Evolutionary conservation across 345 rosid species (phyloP).

Genomic region (Syzygium grande): DNA sequence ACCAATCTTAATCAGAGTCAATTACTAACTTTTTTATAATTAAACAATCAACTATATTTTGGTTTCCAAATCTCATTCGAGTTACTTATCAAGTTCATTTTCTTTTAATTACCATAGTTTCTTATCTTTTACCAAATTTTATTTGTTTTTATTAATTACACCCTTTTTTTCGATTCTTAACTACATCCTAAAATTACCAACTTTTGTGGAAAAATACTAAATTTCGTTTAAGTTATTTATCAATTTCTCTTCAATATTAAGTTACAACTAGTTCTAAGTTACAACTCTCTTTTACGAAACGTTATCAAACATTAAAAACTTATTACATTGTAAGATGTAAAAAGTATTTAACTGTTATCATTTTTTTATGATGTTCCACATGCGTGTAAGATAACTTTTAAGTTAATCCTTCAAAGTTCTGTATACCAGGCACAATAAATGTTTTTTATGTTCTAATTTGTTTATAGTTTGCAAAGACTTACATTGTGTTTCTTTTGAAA

Average conservation of each 20-base stretch:
- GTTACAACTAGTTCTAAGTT: not conserved
- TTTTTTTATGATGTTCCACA: not conserved
- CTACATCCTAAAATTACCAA: not conserved
- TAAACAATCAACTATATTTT: not conserved
- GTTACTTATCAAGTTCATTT: not conserved
- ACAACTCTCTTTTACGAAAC: not conserved
- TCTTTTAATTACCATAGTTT: not conserved
- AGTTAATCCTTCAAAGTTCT: not conserved
- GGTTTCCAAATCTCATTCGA: not conserved
- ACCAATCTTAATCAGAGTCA: not conserved
- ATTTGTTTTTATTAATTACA: not conserved
- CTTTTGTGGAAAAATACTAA: not conserved
- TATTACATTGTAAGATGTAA: not conserved
- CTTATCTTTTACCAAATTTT: rapidly evolving
- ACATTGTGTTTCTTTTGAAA: not conserved
- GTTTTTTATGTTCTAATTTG: not conserved
- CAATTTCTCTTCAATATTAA: not conserved
- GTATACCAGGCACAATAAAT: not conserved
- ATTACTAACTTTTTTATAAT: not conserved
- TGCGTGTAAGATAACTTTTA: not conserved
- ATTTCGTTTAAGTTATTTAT: not conserved
- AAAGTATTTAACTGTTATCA: too few species aligned
- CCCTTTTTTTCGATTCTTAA: not conserved
- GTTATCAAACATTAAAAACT: not conserved
- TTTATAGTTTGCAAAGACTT: not conserved